Evolutionary conservation across 768 basidiomycete species (phyloP).

Genomic region (Trametes sanguinea): DNA sequence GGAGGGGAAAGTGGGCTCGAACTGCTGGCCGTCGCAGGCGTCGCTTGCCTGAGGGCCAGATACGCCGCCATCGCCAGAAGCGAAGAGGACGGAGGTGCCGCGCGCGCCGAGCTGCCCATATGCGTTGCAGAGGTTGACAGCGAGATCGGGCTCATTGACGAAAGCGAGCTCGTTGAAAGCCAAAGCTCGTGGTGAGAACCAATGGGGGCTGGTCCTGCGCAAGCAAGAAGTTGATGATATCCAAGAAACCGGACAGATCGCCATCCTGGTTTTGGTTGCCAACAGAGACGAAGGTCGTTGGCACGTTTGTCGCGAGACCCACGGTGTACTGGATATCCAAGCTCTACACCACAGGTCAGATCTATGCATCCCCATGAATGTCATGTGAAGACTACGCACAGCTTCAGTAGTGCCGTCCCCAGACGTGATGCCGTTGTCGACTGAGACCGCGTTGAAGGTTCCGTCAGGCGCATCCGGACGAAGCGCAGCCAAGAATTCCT

Average conservation of each 20-base stretch:
- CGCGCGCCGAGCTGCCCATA: constrained; percentile 39
- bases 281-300: constrained; percentile 36
- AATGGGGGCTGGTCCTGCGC: constrained; percentile 30
- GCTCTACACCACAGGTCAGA: constrained; percentile 22
- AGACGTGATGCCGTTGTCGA: constrained; percentile 30
- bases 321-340: constrained; percentile 42
- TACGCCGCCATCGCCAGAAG: constrained; percentile 42
- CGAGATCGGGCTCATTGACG: constrained; percentile 25
- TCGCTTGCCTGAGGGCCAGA: constrained; percentile 30
- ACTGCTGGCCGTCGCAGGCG: constrained; percentile 42
- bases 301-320: constrained; percentile 37
- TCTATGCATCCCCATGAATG: constrained; percentile 36
- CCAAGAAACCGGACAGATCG: constrained; percentile 36
- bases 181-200: constrained; percentile 40
- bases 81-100: constrained; percentile 39
- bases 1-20: neutral
- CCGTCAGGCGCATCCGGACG: constrained; percentile 30
- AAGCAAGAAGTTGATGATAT: constrained; percentile 34
- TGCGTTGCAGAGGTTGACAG: constrained; percentile 36
- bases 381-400: constrained; percentile 22
- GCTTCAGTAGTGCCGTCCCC: constrained; percentile 39
- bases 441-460: constrained; percentile 28
- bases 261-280: constrained; percentile 35
- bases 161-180: constrained; percentile 34
- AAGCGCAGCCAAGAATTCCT: constrained; percentile 40